Evolutionary conservation across 2,329 filamentous ascomycete species (phyloP).

Genomic region (Ascochyta pisi): DNA sequence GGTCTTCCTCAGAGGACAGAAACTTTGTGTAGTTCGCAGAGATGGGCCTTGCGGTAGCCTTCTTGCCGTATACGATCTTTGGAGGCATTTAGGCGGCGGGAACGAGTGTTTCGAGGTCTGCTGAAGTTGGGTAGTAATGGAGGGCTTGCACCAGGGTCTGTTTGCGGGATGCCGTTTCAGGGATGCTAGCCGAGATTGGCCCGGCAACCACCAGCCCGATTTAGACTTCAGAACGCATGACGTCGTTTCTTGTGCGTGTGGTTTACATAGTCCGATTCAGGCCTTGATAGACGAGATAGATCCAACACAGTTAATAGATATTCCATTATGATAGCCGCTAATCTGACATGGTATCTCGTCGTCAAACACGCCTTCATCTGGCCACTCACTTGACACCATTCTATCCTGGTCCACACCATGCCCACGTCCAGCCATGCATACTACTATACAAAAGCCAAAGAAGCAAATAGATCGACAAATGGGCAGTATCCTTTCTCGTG

Average conservation of each 20-base stretch:
- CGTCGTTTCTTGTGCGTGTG: conserved; percentile 1
- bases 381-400: background rate
- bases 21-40: conserved; percentile 32
- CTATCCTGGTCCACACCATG: conserved; percentile 1
- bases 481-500: background rate
- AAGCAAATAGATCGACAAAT: background rate
- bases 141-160: conserved; percentile 16
- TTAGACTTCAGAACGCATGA: background rate
- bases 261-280: background rate
- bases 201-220: conserved; percentile 2
- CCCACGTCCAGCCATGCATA: conserved; percentile 8
- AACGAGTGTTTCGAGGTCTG: conserved; percentile 8
- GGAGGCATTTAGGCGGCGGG: conserved; percentile 26
- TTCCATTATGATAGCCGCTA: conserved; percentile 13
- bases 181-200: conserved; percentile 17
- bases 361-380: conserved; percentile 1
- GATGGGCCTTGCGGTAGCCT: conserved; percentile 2
- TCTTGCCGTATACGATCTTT: conserved; percentile 36
- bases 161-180: conserved; percentile 17
- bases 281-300: background rate
- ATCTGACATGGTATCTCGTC: conserved; percentile 15
- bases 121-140: background rate
- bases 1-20: conserved; percentile 37
- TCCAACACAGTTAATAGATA: conserved; percentile 3
- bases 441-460: conserved; percentile 18